Percentiles rank a stretch among this genome's conserved stretches.
These are phyloP conservation scores for Trypethelium eluteriae DNA, from an alignment of 495 filamentous ascomycete genomes.

Conservation along the genomic window DNA sequence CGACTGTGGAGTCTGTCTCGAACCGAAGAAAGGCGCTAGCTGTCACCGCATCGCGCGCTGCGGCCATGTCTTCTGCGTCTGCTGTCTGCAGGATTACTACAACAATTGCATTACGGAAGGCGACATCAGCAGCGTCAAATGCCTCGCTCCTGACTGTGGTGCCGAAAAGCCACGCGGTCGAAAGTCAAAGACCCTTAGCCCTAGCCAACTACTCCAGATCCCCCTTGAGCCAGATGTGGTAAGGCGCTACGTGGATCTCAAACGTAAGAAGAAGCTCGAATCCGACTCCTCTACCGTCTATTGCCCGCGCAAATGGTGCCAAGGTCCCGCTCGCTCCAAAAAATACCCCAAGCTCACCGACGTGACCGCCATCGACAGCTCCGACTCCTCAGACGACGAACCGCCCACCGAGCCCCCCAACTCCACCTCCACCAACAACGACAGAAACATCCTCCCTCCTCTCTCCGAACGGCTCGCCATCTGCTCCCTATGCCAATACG, in stretches of 20 bases:
- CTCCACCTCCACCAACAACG: constrained; percentile 16
- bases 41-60: constrained; percentile 76
- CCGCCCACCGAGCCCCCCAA: constrained; percentile 25
- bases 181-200: constrained; percentile 60
- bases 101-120: constrained; percentile 79
- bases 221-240: constrained; percentile 65
- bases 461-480: constrained; percentile 62
- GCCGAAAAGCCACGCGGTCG: constrained; percentile 48
- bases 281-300: constrained; percentile 88
- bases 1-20: constrained; percentile 79
- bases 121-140: constrained; percentile 67
- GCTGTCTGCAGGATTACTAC: constrained; percentile 83
- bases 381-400: constrained; percentile 44
- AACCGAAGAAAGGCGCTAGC: constrained; percentile 78
- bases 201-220: constrained; percentile 83
- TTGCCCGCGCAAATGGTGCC: constrained; percentile 89
- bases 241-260: constrained; percentile 77
- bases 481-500: constrained; percentile 84
- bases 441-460: constrained; percentile 38
- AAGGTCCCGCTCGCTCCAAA: constrained; percentile 76
- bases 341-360: constrained; percentile 64
- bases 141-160: constrained; percentile 67
- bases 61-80: constrained; percentile 80
- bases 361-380: constrained; percentile 40
- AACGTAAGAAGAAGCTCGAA: constrained; percentile 85